Evolutionary conservation across 352 stramenopile species (phyloP).

Genomic region (Globisporangium parvum): DNA sequence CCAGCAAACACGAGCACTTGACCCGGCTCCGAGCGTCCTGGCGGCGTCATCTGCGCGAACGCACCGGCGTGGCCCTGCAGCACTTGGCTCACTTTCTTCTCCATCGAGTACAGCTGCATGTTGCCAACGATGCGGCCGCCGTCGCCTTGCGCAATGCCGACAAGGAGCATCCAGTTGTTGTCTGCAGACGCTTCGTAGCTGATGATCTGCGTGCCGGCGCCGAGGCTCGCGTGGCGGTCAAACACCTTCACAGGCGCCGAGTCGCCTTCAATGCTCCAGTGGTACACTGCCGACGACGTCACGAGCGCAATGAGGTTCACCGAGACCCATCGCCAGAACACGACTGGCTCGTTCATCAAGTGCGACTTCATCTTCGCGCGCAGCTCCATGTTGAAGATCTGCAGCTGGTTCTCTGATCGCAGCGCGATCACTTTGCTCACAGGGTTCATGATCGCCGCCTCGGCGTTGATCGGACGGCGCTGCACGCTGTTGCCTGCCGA

Average conservation of each 20-base stretch:
- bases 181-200: constrained; percentile 98
- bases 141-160: constrained; percentile 95
- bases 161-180: constrained; percentile 97
- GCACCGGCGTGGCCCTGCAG: constrained; percentile 95
- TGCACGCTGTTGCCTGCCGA: constrained; percentile 82
- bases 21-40: constrained; percentile 88
- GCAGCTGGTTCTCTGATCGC: constrained; percentile 91
- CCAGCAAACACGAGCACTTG: constrained; percentile 87
- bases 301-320: constrained; percentile 97
- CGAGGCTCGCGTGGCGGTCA: constrained; percentile 94
- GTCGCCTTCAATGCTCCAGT: constrained; percentile 96
- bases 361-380: constrained; percentile 98
- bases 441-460: constrained; percentile 99
- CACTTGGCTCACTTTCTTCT: constrained; percentile 98
- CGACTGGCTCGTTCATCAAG: constrained; percentile 89
- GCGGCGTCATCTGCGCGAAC: constrained; percentile 95
- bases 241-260: constrained; percentile 95
- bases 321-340: constrained; percentile 99
- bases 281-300: constrained; percentile 94
- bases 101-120: constrained; percentile 98
- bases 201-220: constrained; percentile 97
- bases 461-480: constrained; percentile 96
- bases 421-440: constrained; percentile 87
- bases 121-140: constrained; percentile 93
- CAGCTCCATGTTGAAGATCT: constrained; percentile 99